phyloP scores from a whole-genome alignment of 306 rosid species.

The Aeschynomene evenia region DNA sequence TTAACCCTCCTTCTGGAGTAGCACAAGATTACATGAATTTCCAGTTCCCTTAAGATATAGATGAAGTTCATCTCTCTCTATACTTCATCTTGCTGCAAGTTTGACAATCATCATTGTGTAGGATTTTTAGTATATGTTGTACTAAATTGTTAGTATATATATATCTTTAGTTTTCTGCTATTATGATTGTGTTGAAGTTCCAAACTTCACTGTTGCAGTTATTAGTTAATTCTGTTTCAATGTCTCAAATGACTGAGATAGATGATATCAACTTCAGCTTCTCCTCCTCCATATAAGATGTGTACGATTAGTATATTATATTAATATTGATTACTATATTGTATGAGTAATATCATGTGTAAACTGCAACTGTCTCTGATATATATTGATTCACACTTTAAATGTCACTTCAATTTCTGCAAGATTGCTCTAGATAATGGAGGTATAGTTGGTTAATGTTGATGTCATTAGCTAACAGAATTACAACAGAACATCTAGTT shows the following conservation, averaged over 20 bases:
- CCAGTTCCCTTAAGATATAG: slow-evolving; percentile 50
- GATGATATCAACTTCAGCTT: neutral
- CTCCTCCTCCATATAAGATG: neutral
- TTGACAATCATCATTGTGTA: too few species aligned
- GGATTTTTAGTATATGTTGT: slow-evolving; percentile 15
- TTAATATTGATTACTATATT: neutral
- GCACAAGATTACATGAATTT: slow-evolving; percentile 61
- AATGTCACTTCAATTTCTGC: too few species aligned
- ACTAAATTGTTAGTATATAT: slow-evolving; percentile 21
- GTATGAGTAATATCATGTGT: neutral
- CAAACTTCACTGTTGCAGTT: neutral
- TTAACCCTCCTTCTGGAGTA: slow-evolving; percentile 65
- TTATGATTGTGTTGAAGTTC: neutral
- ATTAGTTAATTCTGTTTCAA: neutral
- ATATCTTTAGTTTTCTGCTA: slow-evolving; percentile 6
- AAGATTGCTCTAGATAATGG: too few species aligned
- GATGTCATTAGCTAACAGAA: too few species aligned
- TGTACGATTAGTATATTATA: slow-evolving; percentile 17
- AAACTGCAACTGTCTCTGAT: too few species aligned
- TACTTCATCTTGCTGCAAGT: slow-evolving; percentile 35
- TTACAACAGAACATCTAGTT: too few species aligned
- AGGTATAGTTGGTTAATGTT: too few species aligned
- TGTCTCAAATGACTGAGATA: slow-evolving; percentile 23
- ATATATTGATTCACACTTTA: too few species aligned
- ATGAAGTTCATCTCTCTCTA: slow-evolving; percentile 37